Evolutionary conservation across 176 grass and related monocot genomes (phyloP).

Genomic region (Carex scoparia): DNA sequence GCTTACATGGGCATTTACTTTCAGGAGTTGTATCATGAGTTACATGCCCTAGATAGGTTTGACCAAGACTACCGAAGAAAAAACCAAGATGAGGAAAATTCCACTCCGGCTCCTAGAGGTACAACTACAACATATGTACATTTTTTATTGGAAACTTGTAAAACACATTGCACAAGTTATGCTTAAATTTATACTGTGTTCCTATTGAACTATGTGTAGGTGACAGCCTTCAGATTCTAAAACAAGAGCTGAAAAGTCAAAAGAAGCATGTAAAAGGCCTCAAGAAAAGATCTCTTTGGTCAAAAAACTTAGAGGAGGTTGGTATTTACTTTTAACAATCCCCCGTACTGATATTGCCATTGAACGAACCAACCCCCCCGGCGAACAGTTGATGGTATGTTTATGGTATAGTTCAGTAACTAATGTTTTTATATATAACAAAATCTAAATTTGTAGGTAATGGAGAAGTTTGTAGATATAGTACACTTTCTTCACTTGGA

Average conservation of each 20-base stretch:
- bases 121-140: slow-evolving; percentile 8
- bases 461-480: slow-evolving; percentile 85
- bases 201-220: slow-evolving; percentile 52
- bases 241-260: slow-evolving; percentile 83
- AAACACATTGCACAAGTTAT: background rate
- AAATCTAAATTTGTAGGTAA: slow-evolving; percentile 44
- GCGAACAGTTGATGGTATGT: slow-evolving; percentile 5
- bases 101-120: slow-evolving; percentile 58
- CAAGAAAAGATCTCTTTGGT: slow-evolving; percentile 93
- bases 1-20: background rate
- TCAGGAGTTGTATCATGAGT: slow-evolving; percentile 97
- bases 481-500: slow-evolving; percentile 84
- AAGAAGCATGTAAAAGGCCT: slow-evolving; percentile 83
- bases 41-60: slow-evolving; percentile 92
- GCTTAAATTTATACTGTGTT: slow-evolving; percentile 9
- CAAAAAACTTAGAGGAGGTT: slow-evolving; percentile 96
- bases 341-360: background rate
- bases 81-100: slow-evolving; percentile 60
- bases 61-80: slow-evolving; percentile 69
- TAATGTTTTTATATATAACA: slow-evolving; percentile 14
- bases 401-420: background rate
- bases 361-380: background rate
- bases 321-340: slow-evolving; percentile 30
- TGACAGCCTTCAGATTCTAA: slow-evolving; percentile 78
- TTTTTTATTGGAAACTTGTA: background rate